A percentile compares a stretch with the other conserved stretches of the same genome.
Conservation (phyloP, 1,284 basidiomycete species). For the Irpex rosettiformis region DNA sequence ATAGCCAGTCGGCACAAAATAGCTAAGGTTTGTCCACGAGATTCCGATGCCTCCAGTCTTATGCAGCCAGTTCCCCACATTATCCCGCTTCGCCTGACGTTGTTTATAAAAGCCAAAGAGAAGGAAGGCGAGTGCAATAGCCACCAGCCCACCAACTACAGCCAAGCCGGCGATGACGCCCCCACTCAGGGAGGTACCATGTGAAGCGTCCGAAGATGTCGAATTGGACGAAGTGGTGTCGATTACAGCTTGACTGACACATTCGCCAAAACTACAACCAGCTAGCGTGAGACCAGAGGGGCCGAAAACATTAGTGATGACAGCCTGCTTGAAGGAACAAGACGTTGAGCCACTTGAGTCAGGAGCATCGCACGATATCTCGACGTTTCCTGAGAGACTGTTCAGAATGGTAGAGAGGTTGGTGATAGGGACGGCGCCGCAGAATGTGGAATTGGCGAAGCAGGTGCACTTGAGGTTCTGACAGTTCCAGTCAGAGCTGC, state of each 20-base stretch:
- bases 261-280: constrained; percentile 82
- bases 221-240: constrained; percentile 42
- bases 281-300: constrained; percentile 62
- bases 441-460: constrained; percentile 66
- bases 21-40: constrained; percentile 70
- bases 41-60: constrained; percentile 54
- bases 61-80: constrained; percentile 29
- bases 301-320: constrained; percentile 70
- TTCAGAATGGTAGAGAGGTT: constrained; percentile 62
- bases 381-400: constrained; percentile 54
- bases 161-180: constrained; percentile 88
- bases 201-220: constrained; percentile 20
- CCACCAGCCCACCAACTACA: constrained; percentile 70
- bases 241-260: constrained; percentile 75
- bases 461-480: constrained; percentile 73
- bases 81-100: constrained; percentile 51
- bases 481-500: constrained; percentile 60
- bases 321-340: constrained; percentile 76
- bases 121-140: constrained; percentile 54
- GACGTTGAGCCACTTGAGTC: constrained; percentile 43
- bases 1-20: constrained; percentile 41
- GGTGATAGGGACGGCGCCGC: constrained; percentile 47
- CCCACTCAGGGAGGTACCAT: constrained; percentile 49
- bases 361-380: constrained; percentile 60
- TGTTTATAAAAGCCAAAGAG: constrained; percentile 61